Evolutionary conservation across 2,329 filamentous ascomycete genomes (phyloP).

Genomic region (Phaeosphaeria sp.): DNA sequence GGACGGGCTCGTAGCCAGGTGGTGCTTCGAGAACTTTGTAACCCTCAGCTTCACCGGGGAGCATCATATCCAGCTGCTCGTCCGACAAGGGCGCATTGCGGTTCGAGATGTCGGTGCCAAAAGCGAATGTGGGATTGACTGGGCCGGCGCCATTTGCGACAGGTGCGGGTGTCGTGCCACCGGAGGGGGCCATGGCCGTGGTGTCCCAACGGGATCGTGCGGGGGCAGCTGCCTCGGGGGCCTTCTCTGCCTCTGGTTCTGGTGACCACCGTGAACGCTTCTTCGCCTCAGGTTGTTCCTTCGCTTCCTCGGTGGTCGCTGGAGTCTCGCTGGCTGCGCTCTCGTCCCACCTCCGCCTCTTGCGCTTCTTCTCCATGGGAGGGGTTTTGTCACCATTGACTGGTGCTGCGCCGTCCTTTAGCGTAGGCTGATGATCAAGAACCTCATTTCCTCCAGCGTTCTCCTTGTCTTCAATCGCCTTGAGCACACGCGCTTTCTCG

Average conservation of each 20-base stretch:
- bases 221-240: constrained; percentile 65
- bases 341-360: constrained; percentile 97
- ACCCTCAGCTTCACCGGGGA: constrained; percentile 86
- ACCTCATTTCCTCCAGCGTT: constrained; percentile 65
- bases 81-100: constrained; percentile 87
- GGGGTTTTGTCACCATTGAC: constrained; percentile 74
- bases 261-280: constrained; percentile 80
- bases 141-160: constrained; percentile 28
- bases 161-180: constrained; percentile 31
- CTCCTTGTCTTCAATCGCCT: constrained; percentile 79
- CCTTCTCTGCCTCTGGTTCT: constrained; percentile 54
- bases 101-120: constrained; percentile 80
- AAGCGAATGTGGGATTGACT: constrained; percentile 62
- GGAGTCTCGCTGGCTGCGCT: constrained; percentile 55
- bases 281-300: constrained; percentile 23
- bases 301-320: constrained; percentile 23
- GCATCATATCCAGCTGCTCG: constrained; percentile 90
- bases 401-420: constrained; percentile 69
- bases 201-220: constrained; percentile 47
- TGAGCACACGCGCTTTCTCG: constrained; percentile 87
- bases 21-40: constrained; percentile 93
- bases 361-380: constrained; percentile 65
- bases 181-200: constrained; percentile 32
- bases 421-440: constrained; percentile 73
- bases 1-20: constrained; percentile 86